Conservation (phyloP, 2,329 filamentous ascomycete species). For the Rutstroemia sp. region DNA sequence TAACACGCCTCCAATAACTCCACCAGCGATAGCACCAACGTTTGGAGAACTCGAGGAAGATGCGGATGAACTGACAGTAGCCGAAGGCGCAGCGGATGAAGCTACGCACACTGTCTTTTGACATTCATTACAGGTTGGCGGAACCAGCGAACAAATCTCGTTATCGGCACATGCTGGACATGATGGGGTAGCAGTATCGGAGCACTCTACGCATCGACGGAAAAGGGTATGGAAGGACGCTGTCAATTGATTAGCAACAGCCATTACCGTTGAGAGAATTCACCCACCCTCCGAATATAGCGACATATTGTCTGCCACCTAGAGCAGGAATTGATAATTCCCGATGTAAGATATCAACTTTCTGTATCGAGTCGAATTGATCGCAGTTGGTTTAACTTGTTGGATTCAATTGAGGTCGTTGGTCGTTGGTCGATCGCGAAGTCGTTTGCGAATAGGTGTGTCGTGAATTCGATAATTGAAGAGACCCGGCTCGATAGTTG, state of each 20-base stretch:
- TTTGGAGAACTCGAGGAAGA: slow-evolving; percentile 46
- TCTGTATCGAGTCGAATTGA: too few species aligned
- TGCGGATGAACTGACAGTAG: slow-evolving; percentile 20
- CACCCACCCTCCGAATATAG: slow-evolving; percentile 8
- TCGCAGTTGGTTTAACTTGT: too few species aligned
- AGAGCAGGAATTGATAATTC: too few species aligned
- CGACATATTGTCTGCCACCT: background rate
- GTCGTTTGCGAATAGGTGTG: too few species aligned
- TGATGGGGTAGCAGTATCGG: slow-evolving; percentile 41
- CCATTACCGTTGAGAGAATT: slow-evolving; percentile 6
- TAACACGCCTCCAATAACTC: slow-evolving; percentile 78
- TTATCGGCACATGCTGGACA: slow-evolving; percentile 52
- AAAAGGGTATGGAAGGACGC: slow-evolving; percentile 35
- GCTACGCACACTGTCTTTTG: slow-evolving; percentile 48
- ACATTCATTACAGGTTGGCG: slow-evolving; percentile 52
- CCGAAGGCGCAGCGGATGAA: slow-evolving; percentile 23
- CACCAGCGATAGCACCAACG: slow-evolving; percentile 81
- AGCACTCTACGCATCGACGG: slow-evolving; percentile 49
- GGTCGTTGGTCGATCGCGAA: too few species aligned
- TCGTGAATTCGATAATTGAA: too few species aligned
- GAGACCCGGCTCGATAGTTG: background rate
- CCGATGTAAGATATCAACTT: too few species aligned
- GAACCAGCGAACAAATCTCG: slow-evolving; percentile 52
- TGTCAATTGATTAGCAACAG: slow-evolving; percentile 18
- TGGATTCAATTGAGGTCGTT: too few species aligned